Evolutionary conservation across 2,329 filamentous ascomycete genomes (phyloP).

Genomic region (Bimuria novae-zelandiae): DNA sequence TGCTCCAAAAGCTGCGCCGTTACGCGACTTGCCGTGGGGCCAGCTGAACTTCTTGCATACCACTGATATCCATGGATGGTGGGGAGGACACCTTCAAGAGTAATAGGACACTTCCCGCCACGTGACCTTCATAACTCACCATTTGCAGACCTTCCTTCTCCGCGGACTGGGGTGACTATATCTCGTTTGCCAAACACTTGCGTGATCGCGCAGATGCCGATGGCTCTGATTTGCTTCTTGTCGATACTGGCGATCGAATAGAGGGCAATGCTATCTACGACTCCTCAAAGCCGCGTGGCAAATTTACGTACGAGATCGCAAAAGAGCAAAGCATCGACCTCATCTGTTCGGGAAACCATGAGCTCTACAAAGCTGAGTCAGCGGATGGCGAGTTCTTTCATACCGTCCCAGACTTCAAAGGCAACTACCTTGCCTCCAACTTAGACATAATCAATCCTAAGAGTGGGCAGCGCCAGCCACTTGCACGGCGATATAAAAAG

Average conservation of each 20-base stretch:
- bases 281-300: slow-evolving; percentile 81
- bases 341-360: slow-evolving; percentile 89
- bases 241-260: slow-evolving; percentile 92
- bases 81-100: slow-evolving; percentile 91
- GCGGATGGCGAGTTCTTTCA: slow-evolving; percentile 76
- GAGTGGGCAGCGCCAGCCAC: slow-evolving; percentile 71
- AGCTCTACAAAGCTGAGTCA: slow-evolving; percentile 82
- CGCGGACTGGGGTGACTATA: slow-evolving; percentile 96
- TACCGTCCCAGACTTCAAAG: slow-evolving; percentile 81
- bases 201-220: slow-evolving; percentile 75
- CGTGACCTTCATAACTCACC: slow-evolving; percentile 18
- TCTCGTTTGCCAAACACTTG: slow-evolving; percentile 88
- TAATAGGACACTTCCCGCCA: slow-evolving; percentile 51
- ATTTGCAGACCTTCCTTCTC: slow-evolving; percentile 76
- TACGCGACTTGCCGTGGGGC: slow-evolving; percentile 87
- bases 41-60: slow-evolving; percentile 91
- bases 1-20: slow-evolving; percentile 75
- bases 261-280: slow-evolving; percentile 97
- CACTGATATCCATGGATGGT: slow-evolving; percentile 94
- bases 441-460: slow-evolving; percentile 81
- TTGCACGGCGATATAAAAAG: slow-evolving; percentile 82
- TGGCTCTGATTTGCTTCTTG: slow-evolving; percentile 83
- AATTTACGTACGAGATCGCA: slow-evolving; percentile 87
- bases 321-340: slow-evolving; percentile 82
- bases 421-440: slow-evolving; percentile 87